phyloP scores from a whole-genome alignment of 176 grass and related monocot genomes.

The Neostapfia colusana region DNA sequence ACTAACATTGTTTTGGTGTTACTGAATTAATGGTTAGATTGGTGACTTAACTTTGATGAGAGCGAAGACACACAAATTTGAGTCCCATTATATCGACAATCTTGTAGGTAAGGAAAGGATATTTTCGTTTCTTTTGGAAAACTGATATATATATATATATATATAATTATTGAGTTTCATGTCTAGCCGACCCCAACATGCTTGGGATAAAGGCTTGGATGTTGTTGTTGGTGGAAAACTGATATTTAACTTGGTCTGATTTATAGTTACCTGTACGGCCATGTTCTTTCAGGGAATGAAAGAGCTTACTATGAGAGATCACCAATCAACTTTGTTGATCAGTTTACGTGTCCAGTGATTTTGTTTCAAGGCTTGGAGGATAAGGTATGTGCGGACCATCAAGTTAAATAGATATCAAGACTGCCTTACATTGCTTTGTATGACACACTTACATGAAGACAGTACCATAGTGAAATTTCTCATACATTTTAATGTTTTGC shows the following conservation, averaged over 20 bases:
- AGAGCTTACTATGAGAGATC: constrained; percentile 66
- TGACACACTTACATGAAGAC: neutral
- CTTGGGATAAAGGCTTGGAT: too few relatives aligned
- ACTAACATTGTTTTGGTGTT: constrained; percentile 4
- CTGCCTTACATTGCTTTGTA: neutral
- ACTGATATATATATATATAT: too few relatives aligned
- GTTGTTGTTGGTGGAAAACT: too few relatives aligned
- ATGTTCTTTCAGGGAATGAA: constrained; percentile 59
- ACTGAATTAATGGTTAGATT: constrained; percentile 49
- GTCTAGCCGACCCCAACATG: too few relatives aligned
- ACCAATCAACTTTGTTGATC: constrained; percentile 85
- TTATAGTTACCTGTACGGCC: constrained; percentile 8
- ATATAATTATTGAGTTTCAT: too few relatives aligned
- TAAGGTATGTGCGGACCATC: constrained; percentile 57
- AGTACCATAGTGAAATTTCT: neutral
- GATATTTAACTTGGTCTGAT: neutral
- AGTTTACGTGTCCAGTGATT: constrained; percentile 89
- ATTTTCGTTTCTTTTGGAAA: constrained; percentile 23
- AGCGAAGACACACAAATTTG: constrained; percentile 92
- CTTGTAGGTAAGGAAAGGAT: constrained; percentile 65
- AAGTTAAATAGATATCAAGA: constrained; percentile 8
- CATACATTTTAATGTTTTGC: constrained; percentile 1
- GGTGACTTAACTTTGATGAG: constrained; percentile 65
- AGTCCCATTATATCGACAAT: constrained; percentile 76
- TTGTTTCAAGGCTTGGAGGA: constrained; percentile 93